phyloP scores from a whole-genome alignment of 192 early-diverging fungal genomes.

The Umbelopsis vinacea region DNA sequence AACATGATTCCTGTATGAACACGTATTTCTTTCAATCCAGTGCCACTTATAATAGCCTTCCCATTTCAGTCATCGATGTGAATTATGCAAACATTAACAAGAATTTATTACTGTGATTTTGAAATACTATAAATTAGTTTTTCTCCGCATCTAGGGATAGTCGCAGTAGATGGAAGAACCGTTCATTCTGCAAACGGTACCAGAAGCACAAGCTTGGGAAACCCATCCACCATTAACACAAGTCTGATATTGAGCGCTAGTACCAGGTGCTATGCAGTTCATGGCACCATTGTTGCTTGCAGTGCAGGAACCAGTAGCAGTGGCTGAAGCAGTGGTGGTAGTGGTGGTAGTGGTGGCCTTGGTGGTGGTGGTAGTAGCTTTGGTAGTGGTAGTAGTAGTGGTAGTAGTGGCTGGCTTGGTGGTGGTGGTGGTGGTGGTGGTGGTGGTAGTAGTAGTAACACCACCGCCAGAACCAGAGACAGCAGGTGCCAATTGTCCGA shows the following conservation, averaged over 20 bases:
- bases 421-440: slow-evolving; percentile 9
- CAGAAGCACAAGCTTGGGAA: neutral
- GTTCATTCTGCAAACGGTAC: slow-evolving; percentile 23
- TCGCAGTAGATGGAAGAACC: slow-evolving; percentile 26
- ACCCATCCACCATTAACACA: slow-evolving; percentile 16
- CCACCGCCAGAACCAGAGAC: neutral
- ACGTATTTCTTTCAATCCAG: too few species aligned
- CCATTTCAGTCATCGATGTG: too few species aligned
- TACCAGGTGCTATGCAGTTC: slow-evolving; percentile 8
- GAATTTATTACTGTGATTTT: too few species aligned
- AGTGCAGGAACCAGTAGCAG: neutral
- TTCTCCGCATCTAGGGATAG: neutral
- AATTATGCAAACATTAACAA: neutral
- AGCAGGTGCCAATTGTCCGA: slow-evolving; percentile 19
- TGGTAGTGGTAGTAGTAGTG: neutral
- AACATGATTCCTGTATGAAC: too few species aligned
- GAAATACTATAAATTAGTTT: neutral
- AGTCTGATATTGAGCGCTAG: slow-evolving; percentile 5
- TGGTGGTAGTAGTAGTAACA: neutral
- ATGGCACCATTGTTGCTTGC: slow-evolving; percentile 17
- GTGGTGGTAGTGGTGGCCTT: neutral
- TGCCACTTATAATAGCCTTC: too few species aligned
- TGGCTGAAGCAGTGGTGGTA: neutral
- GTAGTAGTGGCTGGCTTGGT: neutral
- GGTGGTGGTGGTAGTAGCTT: neutral